A percentile compares a stretch with the other conserved stretches of the same genome.
phyloP scores from a whole-genome alignment of 345 rosid species.

The Cardamine occulta region DNA sequence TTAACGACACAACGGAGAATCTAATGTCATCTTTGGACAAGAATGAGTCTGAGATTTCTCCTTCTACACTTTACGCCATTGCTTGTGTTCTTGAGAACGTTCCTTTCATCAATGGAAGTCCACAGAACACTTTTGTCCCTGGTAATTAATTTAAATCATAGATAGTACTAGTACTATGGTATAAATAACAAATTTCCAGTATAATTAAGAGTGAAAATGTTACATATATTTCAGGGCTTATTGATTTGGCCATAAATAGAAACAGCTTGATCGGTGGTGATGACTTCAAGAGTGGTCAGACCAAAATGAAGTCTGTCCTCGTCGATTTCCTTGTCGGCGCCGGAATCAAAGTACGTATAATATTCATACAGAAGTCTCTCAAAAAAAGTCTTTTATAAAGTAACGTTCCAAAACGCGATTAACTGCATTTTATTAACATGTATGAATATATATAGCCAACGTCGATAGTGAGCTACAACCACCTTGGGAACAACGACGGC shows the following conservation, averaged over 20 bases:
- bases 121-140: slow-evolving; percentile 98
- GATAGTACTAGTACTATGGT: background rate
- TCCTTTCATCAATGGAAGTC: slow-evolving; percentile 98
- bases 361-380: background rate
- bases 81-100: slow-evolving; percentile 87
- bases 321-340: slow-evolving; percentile 99
- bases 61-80: slow-evolving; percentile 85
- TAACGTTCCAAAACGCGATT: slow-evolving; percentile 11
- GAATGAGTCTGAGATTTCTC: slow-evolving; percentile 91
- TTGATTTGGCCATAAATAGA: slow-evolving; percentile 81
- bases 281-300: slow-evolving; percentile 99
- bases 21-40: slow-evolving; percentile 82
- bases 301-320: slow-evolving; percentile 94
- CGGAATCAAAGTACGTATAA: slow-evolving; percentile 75
- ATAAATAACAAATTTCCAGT: background rate
- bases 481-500: slow-evolving; percentile 95
- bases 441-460: slow-evolving; percentile 63
- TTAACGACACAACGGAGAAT: slow-evolving; percentile 89
- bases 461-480: slow-evolving; percentile 96
- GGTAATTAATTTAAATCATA: slow-evolving; percentile 48
- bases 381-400: background rate
- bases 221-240: slow-evolving; percentile 59
- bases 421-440: background rate
- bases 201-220: background rate
- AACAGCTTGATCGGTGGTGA: slow-evolving; percentile 95